These are phyloP conservation scores for Shiraia sp. DNA, from an alignment of 2,329 filamentous ascomycete genomes.

Conservation along the genomic window DNA sequence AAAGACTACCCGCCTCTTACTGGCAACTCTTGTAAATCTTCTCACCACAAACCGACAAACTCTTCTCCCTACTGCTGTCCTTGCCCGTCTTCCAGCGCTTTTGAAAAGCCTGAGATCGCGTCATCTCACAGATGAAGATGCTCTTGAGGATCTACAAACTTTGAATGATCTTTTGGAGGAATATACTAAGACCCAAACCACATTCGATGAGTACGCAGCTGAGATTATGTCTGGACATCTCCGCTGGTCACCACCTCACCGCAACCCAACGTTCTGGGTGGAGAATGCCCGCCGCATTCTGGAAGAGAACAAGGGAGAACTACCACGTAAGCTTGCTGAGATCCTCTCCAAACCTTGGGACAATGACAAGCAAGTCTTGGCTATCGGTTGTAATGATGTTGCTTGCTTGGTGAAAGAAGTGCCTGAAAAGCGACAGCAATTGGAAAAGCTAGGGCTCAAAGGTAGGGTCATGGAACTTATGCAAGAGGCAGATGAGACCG, in stretches of 20 bases:
- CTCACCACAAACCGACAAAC: constrained; percentile 71
- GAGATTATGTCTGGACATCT: constrained; percentile 86
- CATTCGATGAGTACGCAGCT: constrained; percentile 72
- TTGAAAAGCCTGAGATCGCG: constrained; percentile 60
- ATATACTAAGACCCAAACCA: constrained; percentile 73
- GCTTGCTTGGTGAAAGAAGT: constrained; percentile 87
- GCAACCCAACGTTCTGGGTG: constrained; percentile 84
- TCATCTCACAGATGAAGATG: constrained; percentile 56
- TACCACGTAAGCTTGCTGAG: constrained; percentile 80
- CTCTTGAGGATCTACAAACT: constrained; percentile 54
- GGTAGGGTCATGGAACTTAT: constrained; percentile 90
- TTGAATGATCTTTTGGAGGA: constrained; percentile 73
- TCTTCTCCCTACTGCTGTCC: constrained; percentile 79
- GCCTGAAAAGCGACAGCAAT: constrained; percentile 76
- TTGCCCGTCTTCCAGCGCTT: constrained; percentile 74
- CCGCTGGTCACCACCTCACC: constrained; percentile 90
- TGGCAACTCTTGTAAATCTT: constrained; percentile 88
- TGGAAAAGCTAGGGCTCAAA: constrained; percentile 87
- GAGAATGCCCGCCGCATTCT: constrained; percentile 88
- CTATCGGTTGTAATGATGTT: constrained; percentile 91
- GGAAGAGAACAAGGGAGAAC: constrained; percentile 77
- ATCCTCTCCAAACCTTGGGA: constrained; percentile 84
- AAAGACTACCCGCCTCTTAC: constrained; percentile 89
- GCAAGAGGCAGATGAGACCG: constrained; percentile 83
- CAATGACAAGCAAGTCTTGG: constrained; percentile 82